phyloP scores from a whole-genome alignment of 805 yeast genomes.

The Candida xyloterini region DNA sequence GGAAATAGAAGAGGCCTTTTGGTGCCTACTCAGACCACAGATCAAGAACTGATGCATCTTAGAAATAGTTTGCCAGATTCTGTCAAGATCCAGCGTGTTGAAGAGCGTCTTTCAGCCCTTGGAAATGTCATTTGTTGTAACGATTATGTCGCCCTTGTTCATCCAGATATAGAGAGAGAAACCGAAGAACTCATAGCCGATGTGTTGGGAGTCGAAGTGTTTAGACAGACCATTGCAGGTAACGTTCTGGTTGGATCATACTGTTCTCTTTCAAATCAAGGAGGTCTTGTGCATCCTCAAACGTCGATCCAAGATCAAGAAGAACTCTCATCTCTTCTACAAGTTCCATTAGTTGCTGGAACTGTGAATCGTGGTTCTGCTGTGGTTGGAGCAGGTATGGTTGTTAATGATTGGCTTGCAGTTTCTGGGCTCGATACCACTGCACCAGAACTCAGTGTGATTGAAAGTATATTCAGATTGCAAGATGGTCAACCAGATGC shows the following conservation, averaged over 20 bases:
- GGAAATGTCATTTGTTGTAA: conserved; percentile 98
- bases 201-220: conserved; percentile 97
- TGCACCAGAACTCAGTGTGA: conserved; percentile 95
- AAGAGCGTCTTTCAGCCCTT: conserved; percentile 92
- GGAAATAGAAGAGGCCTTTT: conserved; percentile 97
- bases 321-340: conserved; percentile 90
- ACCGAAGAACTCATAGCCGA: conserved; percentile 98
- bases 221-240: conserved; percentile 98
- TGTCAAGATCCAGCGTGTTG: conserved; percentile 95
- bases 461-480: conserved; percentile 92
- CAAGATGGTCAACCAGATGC: conserved; percentile 90
- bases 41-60: conserved; percentile 95
- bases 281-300: conserved; percentile 97
- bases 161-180: conserved; percentile 98
- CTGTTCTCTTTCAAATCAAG: conserved; percentile 92
- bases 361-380: conserved; percentile 97
- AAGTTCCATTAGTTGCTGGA: conserved; percentile 98
- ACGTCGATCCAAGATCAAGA: conserved; percentile 97
- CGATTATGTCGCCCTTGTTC: conserved; percentile 98
- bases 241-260: conserved; percentile 96
- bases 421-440: conserved; percentile 97
- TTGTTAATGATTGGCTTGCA: conserved; percentile 97
- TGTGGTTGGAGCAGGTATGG: conserved; percentile 98
- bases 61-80: conserved; percentile 94
- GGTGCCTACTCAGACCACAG: conserved; percentile 97